Evolutionary conservation across 2,329 filamentous ascomycete genomes (phyloP).

Genomic region (Cladosporium sp.): DNA sequence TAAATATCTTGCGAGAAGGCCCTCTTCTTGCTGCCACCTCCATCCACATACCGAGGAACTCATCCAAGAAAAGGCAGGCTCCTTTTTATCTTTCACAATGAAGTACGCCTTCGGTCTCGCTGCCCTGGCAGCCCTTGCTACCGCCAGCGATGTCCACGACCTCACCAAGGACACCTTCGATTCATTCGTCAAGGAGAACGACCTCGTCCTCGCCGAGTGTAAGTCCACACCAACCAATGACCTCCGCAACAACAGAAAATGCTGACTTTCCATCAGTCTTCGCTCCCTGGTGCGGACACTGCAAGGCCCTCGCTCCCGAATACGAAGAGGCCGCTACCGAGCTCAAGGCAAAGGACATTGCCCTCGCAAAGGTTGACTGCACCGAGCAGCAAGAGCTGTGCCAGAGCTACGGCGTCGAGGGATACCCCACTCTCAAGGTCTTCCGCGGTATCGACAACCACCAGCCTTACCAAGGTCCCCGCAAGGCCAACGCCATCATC

Average conservation of each 20-base stretch:
- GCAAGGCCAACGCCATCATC: slow-evolving; percentile 76
- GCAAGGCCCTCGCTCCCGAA: slow-evolving; percentile 94
- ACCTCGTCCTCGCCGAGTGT: slow-evolving; percentile 94
- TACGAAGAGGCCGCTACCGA: slow-evolving; percentile 84
- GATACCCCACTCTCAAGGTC: slow-evolving; percentile 98
- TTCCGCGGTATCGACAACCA: slow-evolving; percentile 88
- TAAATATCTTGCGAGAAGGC: slow-evolving; percentile 9
- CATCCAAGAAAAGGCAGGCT: background rate
- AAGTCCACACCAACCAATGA: slow-evolving; percentile 41
- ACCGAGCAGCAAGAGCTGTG: slow-evolving; percentile 92
- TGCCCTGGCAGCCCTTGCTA: slow-evolving; percentile 60
- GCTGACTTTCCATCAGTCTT: slow-evolving; percentile 61
- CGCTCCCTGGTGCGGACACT: slow-evolving; percentile 96
- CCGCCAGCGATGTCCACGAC: slow-evolving; percentile 76
- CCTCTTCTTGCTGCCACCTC: slow-evolving; percentile 14
- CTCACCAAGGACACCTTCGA: slow-evolving; percentile 86
- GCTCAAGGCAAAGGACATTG: slow-evolving; percentile 85
- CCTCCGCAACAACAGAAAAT: background rate
- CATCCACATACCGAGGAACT: background rate
- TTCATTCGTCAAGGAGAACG: slow-evolving; percentile 79
- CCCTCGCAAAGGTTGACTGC: slow-evolving; percentile 87
- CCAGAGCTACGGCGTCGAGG: slow-evolving; percentile 86
- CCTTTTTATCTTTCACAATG: slow-evolving; percentile 23
- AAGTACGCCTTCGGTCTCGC: slow-evolving; percentile 43
- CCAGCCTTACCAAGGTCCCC: slow-evolving; percentile 80